Evolutionary conservation across 352 stramenopile genomes (phyloP), one percentile per base, ranked within the genome.

Genomic region (Peronospora tabacina): DNA sequence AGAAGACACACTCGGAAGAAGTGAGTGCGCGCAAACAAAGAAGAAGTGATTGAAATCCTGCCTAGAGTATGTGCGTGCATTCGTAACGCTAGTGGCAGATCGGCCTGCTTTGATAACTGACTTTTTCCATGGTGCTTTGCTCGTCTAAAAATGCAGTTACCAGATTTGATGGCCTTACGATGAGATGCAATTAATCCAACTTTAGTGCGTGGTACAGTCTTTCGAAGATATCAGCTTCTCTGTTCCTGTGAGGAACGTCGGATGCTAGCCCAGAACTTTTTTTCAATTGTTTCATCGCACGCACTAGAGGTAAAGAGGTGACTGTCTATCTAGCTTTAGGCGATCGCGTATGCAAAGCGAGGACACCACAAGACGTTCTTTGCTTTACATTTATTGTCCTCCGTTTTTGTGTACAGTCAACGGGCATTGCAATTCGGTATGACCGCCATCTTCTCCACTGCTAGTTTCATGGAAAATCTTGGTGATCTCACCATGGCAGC

Each of bases 401-500:
- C 32, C 32, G 3, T 36, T 36, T 1, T 36, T 3, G 11, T 35
- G 9, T 15, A 10, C 7, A 15, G 2, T 22, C 19, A 22, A 35
- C 32, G 12, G 16, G 11, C 11, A 9, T 6, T 36, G 32, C 32
- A n/a, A 36, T n/a, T 36, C 12, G 16, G 10, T 36, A 36, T 11
- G 32, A 36, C 13, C 32, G 17, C 11, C 34, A 39, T 22, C n/a
- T 39, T 39, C 15, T 39, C n/a, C 8, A 4, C 15, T 22, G 13
- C n/a, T 19, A 33, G 20, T 15, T 46, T 5, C 17, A 16, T 12
- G 17, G 12, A 5, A 61, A 19, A 7, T n/a, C 22, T 51, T 11
- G 36, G 6, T 0, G 33, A 48, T 32, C 28, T 32, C 28, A 32
- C 75, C 75, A 85, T 29, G 74, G 74, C 35, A 87, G 58, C 13